A percentile compares a stretch with the other conserved stretches of the same genome.
Evolutionary conservation across 208 protist species (phyloP).

Genomic region (Naegleria fowleri): DNA sequence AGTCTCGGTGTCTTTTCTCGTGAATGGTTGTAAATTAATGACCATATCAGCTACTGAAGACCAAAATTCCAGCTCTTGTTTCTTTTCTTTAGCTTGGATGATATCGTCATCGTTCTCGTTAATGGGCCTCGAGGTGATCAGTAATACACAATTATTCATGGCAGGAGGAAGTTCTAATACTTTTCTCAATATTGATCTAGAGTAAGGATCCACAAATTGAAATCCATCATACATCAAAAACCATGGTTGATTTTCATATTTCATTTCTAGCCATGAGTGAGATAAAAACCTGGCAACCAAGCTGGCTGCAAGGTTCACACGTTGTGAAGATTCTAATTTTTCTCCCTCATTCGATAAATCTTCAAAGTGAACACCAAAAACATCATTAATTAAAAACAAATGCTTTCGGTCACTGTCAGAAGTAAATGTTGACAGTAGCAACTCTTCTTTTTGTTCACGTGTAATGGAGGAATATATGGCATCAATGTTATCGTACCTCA

Average conservation of each 20-base stretch:
- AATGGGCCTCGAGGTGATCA: background rate
- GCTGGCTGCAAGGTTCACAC: background rate
- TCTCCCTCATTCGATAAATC: background rate
- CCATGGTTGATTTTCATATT: background rate
- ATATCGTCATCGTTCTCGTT: background rate
- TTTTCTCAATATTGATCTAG: background rate
- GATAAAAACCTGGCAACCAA: background rate
- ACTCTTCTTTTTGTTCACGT: background rate
- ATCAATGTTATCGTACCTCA: background rate
- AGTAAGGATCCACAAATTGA: background rate
- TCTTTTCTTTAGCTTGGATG: background rate
- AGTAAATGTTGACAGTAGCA: background rate
- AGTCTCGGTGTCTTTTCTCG: background rate
- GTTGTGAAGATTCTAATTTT: background rate
- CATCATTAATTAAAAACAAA: background rate
- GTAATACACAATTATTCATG: background rate
- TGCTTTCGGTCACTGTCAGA: background rate
- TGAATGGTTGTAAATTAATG: background rate
- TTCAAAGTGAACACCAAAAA: background rate
- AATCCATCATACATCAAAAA: background rate
- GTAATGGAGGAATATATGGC: background rate
- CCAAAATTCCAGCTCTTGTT: background rate
- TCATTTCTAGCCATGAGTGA: background rate
- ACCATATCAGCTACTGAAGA: background rate
- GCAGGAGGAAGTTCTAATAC: background rate